Evolutionary conservation across 139 green algal species (phyloP), one percentile per base, ranked within the genome.

Genomic region (Chlorella sorokiniana): DNA sequence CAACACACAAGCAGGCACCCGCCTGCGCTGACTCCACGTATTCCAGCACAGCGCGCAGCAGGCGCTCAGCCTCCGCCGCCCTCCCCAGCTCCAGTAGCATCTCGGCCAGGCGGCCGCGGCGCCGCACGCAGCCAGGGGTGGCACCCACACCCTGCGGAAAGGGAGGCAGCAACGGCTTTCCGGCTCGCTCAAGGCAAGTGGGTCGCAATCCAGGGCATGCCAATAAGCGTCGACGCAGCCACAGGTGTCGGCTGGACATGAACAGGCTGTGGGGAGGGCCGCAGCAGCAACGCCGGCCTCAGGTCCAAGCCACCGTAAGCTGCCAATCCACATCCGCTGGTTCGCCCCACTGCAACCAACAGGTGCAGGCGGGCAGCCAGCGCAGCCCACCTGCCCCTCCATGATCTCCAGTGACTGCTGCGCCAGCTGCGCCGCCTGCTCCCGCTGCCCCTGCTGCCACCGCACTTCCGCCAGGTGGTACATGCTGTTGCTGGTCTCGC

Each of bases 401-500:
- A 91, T 76, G 29, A 81, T 75, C 14, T 86, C 65, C 20, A 91
- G 35, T 1, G 81, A 74, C 11, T 81, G 11, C 42, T 76, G 35
- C 42, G 78, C 51, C 48, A 90, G 77, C 63, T 37, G 11, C 31
- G 82, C 62, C 63, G 82, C 82, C 5, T 72, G 44, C 5, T 63
- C 41, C 23, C 27, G 69, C 1, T 69, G 64, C 23, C 78, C 71
- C 37, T 82, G 78, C 52, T 61, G 40, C 84, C 78, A 85, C 31
- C 78, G 78, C 38, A 76, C 59, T 72, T 89, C 83, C 38, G 52
- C 76, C 62, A 87, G 61, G 69, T 81, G 76, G 27, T 70, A 59
- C 59, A 62, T 41, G 22, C 69, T 82, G 37, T 81, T 81, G 42
- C 22, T 41, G 48, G 86, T 78, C 77, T 82, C 69, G 41, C 83